These are phyloP conservation scores for Sclerotinia spermophila DNA, from an alignment of 2,329 filamentous ascomycete species.

Conservation along the genomic window DNA sequence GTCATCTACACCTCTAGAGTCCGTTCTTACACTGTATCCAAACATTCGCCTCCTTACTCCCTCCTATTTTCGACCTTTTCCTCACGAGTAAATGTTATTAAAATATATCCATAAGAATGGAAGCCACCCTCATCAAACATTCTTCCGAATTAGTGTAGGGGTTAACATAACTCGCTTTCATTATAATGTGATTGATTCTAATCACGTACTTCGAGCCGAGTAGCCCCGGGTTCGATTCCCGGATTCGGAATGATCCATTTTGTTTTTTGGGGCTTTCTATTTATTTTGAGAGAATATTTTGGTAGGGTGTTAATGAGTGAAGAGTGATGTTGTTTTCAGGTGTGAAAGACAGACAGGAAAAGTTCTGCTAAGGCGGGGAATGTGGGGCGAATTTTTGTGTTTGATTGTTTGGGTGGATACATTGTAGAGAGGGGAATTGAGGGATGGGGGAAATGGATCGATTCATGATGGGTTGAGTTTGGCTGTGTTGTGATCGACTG, in stretches of 20 bases:
- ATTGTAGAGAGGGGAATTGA: too few species aligned
- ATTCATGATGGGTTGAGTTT: too few species aligned
- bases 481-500: too few species aligned
- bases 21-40: too few species aligned
- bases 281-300: not conserved
- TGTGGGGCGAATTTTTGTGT: too few species aligned
- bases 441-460: too few species aligned
- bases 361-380: not conserved
- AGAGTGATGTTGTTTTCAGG: not conserved
- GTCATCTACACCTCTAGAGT: too few species aligned
- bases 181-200: not conserved
- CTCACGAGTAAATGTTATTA: rapidly evolving
- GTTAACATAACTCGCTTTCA: not conserved
- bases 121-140: rapidly evolving
- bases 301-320: not conserved
- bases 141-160: not conserved
- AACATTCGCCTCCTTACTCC: too few species aligned
- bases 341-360: not conserved
- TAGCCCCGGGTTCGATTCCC: conserved; percentile 3
- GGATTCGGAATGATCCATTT: not conserved
- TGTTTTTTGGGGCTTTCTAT: not conserved
- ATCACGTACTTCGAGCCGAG: too few species aligned
- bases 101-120: rapidly evolving
- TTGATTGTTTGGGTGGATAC: not conserved
- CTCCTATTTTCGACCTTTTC: not conserved